Percentiles rank a stretch among this genome's conserved stretches.
Conservation (phyloP, 1,139 yeast genomes). For the Pichia sp. region DNA sequence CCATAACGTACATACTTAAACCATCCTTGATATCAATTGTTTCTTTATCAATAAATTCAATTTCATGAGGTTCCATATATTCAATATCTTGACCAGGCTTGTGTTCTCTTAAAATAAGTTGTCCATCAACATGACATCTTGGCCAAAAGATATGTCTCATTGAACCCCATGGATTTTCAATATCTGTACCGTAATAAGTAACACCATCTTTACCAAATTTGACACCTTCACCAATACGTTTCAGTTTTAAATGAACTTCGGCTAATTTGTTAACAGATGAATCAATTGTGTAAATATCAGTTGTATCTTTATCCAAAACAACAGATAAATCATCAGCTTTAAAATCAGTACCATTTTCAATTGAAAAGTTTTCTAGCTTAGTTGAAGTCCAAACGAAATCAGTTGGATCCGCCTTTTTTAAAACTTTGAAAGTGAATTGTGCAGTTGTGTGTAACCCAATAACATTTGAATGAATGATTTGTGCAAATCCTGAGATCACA, state of each 20-base stretch:
- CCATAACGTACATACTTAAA: conserved; percentile 77
- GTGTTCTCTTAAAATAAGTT: conserved; percentile 31
- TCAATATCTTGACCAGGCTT: conserved; percentile 16
- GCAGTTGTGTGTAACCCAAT: conserved; percentile 89
- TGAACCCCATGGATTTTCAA: conserved; percentile 86
- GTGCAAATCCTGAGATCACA: conserved; percentile 81
- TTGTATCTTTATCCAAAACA: conserved; percentile 47
- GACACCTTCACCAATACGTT: conserved; percentile 67
- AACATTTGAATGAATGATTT: conserved; percentile 86
- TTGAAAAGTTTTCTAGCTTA: conserved; percentile 65
- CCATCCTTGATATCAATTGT: conserved; percentile 20
- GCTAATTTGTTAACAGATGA: conserved; percentile 65
- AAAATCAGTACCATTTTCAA: conserved; percentile 71
- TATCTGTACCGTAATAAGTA: conserved; percentile 78
- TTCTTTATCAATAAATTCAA: conserved; percentile 13
- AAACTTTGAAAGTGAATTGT: conserved; percentile 85
- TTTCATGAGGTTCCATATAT: conserved; percentile 14
- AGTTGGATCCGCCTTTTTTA: conserved; percentile 45
- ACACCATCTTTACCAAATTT: conserved; percentile 86
- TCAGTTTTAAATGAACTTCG: conserved; percentile 62
- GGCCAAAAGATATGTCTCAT: conserved; percentile 99
- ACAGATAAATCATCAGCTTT: conserved; percentile 66
- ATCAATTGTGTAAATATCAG: conserved; percentile 47
- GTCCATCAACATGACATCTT: conserved; percentile 65
- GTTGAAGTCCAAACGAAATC: conserved; percentile 82